Conservation (phyloP, 225 moss, liverwort and hornwort genomes). For the Asterella californica region DNA sequence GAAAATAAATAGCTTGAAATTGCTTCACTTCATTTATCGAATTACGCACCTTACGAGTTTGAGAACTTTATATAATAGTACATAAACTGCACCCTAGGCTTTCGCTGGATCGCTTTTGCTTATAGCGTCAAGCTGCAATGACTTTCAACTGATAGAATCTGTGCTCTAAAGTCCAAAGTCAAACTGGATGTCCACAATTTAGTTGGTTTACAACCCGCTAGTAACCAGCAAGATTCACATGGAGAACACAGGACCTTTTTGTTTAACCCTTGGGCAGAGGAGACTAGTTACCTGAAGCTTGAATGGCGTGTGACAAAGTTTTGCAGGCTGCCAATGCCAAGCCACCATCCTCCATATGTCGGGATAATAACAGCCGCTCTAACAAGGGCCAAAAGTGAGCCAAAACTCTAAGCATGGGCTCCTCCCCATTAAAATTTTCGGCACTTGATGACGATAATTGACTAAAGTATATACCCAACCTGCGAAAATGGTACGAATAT, state of each 20-base stretch:
- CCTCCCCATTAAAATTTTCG: slow-evolving; percentile 58
- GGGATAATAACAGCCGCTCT: slow-evolving; percentile 76
- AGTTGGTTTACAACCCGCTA: background rate
- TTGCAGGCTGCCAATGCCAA: slow-evolving; percentile 87
- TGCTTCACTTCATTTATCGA: too few species aligned
- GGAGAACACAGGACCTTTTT: background rate
- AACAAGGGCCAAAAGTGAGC: slow-evolving; percentile 94
- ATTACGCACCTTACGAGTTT: too few species aligned
- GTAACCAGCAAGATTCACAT: background rate
- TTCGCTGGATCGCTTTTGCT: too few species aligned
- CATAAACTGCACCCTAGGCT: too few species aligned
- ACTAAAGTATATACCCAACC: slow-evolving; percentile 79
- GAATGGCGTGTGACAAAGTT: slow-evolving; percentile 83
- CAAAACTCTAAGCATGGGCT: slow-evolving; percentile 76
- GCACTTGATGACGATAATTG: slow-evolving; percentile 62
- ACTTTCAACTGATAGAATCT: too few species aligned
- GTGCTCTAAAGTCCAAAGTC: too few species aligned
- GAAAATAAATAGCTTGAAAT: too few species aligned
- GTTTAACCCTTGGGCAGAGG: background rate
- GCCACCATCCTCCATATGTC: slow-evolving; percentile 76
- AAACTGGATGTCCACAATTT: background rate
- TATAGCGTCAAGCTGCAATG: too few species aligned
- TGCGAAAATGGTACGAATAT: slow-evolving; percentile 19
- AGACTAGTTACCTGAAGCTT: slow-evolving; percentile 68
- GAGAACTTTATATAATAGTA: too few species aligned